These are phyloP conservation scores for Aspergillus sp. DNA, from an alignment of 2,329 filamentous ascomycete genomes.

Conservation along the genomic window DNA sequence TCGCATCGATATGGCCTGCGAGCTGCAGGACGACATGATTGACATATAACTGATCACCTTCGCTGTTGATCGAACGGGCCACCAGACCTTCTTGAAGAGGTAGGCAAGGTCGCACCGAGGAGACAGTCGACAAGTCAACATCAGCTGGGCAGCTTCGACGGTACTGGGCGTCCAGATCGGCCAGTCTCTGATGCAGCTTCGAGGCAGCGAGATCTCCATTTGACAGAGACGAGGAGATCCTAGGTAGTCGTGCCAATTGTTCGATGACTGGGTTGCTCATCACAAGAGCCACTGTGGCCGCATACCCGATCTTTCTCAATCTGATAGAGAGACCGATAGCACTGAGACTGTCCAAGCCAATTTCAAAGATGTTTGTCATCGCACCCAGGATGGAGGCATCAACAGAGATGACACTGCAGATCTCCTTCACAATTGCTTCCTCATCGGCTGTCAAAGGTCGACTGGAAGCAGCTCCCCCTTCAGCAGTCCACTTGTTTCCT, in stretches of 20 bases:
- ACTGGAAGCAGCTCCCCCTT: slow-evolving; percentile 1
- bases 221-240: slow-evolving; percentile 1
- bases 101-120: slow-evolving; percentile 26
- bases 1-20: slow-evolving; percentile 23
- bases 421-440: slow-evolving; percentile 21
- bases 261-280: slow-evolving; percentile 35
- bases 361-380: slow-evolving; percentile 35
- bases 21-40: slow-evolving; percentile 40
- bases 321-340: slow-evolving; percentile 37
- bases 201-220: slow-evolving; percentile 1
- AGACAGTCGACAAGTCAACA: slow-evolving; percentile 12
- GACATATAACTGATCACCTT: slow-evolving; percentile 35
- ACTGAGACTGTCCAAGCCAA: slow-evolving; percentile 40
- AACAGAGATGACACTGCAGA: slow-evolving; percentile 21
- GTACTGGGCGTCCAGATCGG: slow-evolving; percentile 21
- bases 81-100: slow-evolving; percentile 36
- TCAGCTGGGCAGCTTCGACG: slow-evolving; percentile 10
- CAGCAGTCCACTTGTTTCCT: slow-evolving; percentile 11
- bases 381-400: slow-evolving; percentile 18
- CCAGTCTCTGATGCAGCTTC: slow-evolving; percentile 11
- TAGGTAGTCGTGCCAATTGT: slow-evolving; percentile 30
- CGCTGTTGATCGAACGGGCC: slow-evolving; percentile 35
- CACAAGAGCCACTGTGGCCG: slow-evolving; percentile 33
- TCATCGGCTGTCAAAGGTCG: slow-evolving; percentile 25
- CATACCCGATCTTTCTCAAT: slow-evolving; percentile 33